Conservation (phyloP, 768 basidiomycete genomes). For the Mrakia frigida region DNA sequence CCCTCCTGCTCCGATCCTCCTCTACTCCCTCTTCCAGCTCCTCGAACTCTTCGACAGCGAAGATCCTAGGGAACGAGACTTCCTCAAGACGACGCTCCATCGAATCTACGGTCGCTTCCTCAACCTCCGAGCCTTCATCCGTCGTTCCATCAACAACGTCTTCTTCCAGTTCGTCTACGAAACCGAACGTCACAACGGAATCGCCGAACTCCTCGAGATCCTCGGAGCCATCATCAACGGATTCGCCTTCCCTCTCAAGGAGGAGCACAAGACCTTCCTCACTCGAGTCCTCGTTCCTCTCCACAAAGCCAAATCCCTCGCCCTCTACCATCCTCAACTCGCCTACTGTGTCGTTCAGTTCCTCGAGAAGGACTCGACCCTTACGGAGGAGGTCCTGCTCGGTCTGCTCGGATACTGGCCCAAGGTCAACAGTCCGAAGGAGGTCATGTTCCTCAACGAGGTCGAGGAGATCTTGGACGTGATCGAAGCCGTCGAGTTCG, state of each 20-base stretch:
- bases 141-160: constrained; percentile 98
- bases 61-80: constrained; percentile 97
- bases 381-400: constrained; percentile 93
- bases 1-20: too few relatives aligned
- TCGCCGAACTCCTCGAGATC: constrained; percentile 95
- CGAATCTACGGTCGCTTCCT: constrained; percentile 99
- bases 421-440: constrained; percentile 98
- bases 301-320: constrained; percentile 97
- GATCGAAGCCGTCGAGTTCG: constrained; percentile 91
- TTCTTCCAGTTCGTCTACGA: constrained; percentile 99
- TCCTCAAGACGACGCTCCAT: constrained; percentile 97
- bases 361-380: constrained; percentile 84
- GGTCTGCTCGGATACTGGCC: constrained; percentile 96
- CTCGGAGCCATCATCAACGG: constrained; percentile 99
- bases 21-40: constrained; percentile 49
- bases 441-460: constrained; percentile 99
- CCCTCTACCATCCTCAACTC: constrained; percentile 94
- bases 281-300: constrained; percentile 88
- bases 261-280: constrained; percentile 97
- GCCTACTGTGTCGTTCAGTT: constrained; percentile 99
- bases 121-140: constrained; percentile 95
- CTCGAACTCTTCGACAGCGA: constrained; percentile 98
- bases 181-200: constrained; percentile 97
- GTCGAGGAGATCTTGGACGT: constrained; percentile 98
- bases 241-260: constrained; percentile 90